Evolutionary conservation across 2,329 filamentous ascomycete genomes (phyloP), one percentile per base, ranked within the genome.

Genomic region (Fusarium domesticum): DNA sequence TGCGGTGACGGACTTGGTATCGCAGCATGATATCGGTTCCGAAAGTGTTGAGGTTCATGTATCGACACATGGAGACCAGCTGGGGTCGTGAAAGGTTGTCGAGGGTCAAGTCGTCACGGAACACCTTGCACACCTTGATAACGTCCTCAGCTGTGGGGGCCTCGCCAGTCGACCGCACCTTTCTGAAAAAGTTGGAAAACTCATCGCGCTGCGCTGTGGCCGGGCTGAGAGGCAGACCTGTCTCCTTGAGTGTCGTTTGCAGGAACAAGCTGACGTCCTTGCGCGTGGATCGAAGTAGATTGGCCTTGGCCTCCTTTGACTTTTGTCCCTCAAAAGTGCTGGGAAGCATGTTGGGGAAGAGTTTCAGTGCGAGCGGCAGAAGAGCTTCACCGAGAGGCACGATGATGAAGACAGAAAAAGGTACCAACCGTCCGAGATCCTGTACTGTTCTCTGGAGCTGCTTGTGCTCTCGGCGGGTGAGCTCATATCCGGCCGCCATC

Each of bases 61-160:
- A 98, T 50, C 89, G 86, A 77, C 93, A 97, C 80, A 97, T 98
- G 43, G 87, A 95, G 20, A 98, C 92, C 39, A 98, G 76, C 70
- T 98, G 93, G 14, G 93, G 93, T 51, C 93, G 81, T 15, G 91
- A 96, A 54, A 98, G 74, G 71, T 98, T 98, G 81, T 98, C 93
- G 23, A 98, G 78, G 0, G 93, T 98, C 60, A 98, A 67, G 67
- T 98, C 93, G 65, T 98, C 93, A 68, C 93, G 95, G 81, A 98
- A 98, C 54, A 95, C 87, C 77, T 96, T 95, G 83, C 93, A 97
- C 52, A 98, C 92, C 71, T 93, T 96, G 76, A 98, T 95, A 52
- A 98, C 89, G 64, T 98, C 93, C 55, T 91, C 80, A 42, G 84
- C 80, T 5, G 88, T 93, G 1, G 93, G 93, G 35, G 85, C 78